Conservation (phyloP, 805 yeast genomes). For the Ogataea pini region DNA sequence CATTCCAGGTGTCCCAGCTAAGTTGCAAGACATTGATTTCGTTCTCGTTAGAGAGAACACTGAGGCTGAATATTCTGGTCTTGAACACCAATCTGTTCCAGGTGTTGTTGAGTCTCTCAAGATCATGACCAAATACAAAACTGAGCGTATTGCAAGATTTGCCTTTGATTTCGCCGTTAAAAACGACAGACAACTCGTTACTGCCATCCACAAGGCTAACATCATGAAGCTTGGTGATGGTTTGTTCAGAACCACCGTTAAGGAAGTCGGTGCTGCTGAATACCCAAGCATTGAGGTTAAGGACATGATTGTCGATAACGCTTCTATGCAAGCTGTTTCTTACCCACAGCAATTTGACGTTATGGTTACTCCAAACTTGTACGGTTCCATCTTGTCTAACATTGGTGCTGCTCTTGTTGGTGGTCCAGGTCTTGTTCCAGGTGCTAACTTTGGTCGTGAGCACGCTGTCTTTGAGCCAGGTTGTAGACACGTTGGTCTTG, state of each 20-base stretch:
- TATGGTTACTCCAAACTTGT: constrained; percentile 95
- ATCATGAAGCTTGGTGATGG: constrained; percentile 99
- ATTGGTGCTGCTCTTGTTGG: constrained; percentile 97
- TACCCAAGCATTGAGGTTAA: constrained; percentile 80
- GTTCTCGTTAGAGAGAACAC: constrained; percentile 98
- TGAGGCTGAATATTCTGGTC: constrained; percentile 98
- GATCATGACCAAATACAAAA: constrained; percentile 90
- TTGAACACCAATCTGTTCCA: constrained; percentile 96
- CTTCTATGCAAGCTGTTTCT: constrained; percentile 99
- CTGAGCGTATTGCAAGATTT: constrained; percentile 96
- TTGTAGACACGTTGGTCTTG: constrained; percentile 98
- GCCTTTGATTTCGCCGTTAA: constrained; percentile 94
- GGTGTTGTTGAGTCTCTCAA: constrained; percentile 97
- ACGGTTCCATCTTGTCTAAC: constrained; percentile 96
- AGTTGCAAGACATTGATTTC: constrained; percentile 84
- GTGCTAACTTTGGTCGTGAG: constrained; percentile 97
- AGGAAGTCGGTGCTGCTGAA: constrained; percentile 80
- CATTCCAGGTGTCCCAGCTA: constrained; percentile 90
- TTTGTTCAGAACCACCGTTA: constrained; percentile 90
- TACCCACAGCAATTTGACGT: constrained; percentile 98
- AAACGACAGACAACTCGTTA: constrained; percentile 88
- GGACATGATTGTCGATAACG: constrained; percentile 97
- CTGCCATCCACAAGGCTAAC: constrained; percentile 98
- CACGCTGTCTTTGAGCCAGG: constrained; percentile 99
- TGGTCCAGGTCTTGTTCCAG: constrained; percentile 98